Conservation (phyloP, 345 rosid species). For the Dimocarpus longan region DNA sequence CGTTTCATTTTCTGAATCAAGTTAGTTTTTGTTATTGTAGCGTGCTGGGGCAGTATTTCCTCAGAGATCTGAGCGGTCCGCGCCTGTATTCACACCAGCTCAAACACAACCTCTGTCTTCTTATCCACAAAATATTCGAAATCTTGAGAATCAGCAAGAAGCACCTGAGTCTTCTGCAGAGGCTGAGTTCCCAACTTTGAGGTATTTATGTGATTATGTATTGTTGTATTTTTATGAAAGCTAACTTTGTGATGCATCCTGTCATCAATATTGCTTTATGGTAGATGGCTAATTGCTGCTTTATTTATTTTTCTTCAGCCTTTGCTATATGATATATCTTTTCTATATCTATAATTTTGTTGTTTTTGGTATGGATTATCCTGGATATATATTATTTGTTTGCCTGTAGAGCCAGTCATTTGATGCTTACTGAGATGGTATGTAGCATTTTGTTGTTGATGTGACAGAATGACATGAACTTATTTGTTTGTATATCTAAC, state of each 20-base stretch:
- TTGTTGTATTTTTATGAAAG: constrained; percentile 18
- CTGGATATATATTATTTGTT: not conserved
- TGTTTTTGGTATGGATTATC: no score
- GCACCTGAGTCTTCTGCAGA: constrained; percentile 75
- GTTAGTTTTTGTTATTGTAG: constrained; percentile 52
- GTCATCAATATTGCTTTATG: not conserved
- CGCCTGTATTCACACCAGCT: constrained; percentile 93
- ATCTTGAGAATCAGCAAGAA: constrained; percentile 55
- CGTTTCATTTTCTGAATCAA: constrained; percentile 12
- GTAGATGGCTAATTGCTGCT: not conserved
- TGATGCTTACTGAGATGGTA: not conserved
- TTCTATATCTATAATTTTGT: no score
- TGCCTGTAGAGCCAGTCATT: not conserved
- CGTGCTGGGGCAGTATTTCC: constrained; percentile 99
- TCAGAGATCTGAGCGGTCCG: constrained; percentile 83
- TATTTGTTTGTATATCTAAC: not conserved
- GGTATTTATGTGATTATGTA: constrained; percentile 43
- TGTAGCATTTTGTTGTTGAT: not conserved
- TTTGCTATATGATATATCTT: not conserved
- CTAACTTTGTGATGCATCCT: not conserved
- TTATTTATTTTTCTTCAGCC: not conserved
- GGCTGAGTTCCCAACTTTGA: constrained; percentile 86
- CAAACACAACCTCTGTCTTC: constrained; percentile 90
- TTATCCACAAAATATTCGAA: constrained; percentile 77
- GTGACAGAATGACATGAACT: not conserved